Evolutionary conservation across 2,329 filamentous ascomycete genomes (phyloP), one percentile per base, ranked within the genome.

Genomic region (Thelonectria rubi): DNA sequence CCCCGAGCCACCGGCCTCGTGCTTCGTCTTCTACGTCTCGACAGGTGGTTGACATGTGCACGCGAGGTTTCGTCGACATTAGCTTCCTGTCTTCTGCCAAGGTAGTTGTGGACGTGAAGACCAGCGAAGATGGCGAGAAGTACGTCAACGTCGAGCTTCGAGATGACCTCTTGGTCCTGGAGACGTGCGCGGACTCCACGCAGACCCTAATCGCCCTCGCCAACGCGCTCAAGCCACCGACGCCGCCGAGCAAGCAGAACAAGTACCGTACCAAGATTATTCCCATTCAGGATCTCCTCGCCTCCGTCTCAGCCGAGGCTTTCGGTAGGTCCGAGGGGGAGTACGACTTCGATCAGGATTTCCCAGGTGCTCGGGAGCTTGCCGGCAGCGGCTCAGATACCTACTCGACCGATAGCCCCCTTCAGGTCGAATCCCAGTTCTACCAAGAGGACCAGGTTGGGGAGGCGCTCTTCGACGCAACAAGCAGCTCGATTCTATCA

Each of bases 151-250:
- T 97, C 1, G 92, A 97, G 65, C 80, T 98, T 48, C 88, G 88
- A 63, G 94, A 97, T 71, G 91, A 97, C 66, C 83, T 99, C 1
- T 82, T 99, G 55, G 89, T 99, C 34, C 80, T 99, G 7, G 95
- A 99, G 76, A 96, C 94, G 1, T 99, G 96, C 72, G 95, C 95
- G 30, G 95, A 99, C 77, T 99, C 95, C 2, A 98, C 93, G 0
- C 93, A 97, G 75, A 99, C 95, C 0, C 83, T 99, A 14, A 90
- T 97, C 54, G 84, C 86, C 2, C 84, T 97, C 43, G 79, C 94
- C 15, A 92, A 91, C 70, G 93, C 91, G 1, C 82, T 99, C 5
- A 88, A 89, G 39, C 95, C 94, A 5, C 94, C 95, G 1, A 89
- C 88, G 8, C 90, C 93, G 0, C 93, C 94, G 1, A 94, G 87